Evolutionary conservation across 2,329 filamentous ascomycete species (phyloP).

Genomic region (Talaromyces atroroseus): DNA sequence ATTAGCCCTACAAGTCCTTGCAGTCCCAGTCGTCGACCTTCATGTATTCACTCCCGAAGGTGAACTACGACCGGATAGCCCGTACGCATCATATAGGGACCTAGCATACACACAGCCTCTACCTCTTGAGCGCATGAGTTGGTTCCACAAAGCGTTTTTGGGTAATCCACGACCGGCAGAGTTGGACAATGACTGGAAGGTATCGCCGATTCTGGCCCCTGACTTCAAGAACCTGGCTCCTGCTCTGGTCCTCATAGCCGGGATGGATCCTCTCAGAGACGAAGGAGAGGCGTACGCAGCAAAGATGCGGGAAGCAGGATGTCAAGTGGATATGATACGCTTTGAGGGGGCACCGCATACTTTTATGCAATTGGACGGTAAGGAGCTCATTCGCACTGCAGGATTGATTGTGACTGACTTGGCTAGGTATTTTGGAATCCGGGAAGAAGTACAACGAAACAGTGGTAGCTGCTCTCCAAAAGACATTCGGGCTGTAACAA

Average conservation of each 20-base stretch:
- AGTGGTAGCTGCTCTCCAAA: too few species aligned
- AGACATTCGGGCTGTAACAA: too few species aligned
- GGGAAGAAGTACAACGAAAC: conserved; percentile 22
- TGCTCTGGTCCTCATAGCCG: conserved; percentile 34
- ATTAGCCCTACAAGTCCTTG: conserved; percentile 34
- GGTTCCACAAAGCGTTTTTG: conserved; percentile 36
- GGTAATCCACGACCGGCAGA: conserved; percentile 15
- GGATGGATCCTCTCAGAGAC: conserved; percentile 37
- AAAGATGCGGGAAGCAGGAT: conserved; percentile 32
- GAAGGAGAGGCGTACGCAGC: conserved; percentile 36
- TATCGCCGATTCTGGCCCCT: conserved; percentile 34
- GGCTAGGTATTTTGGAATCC: conserved; percentile 23
- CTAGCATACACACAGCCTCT: conserved; percentile 34
- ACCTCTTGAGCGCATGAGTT: conserved; percentile 34
- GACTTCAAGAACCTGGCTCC: conserved; percentile 33
- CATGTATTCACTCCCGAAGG: conserved; percentile 32
- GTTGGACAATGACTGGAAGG: conserved; percentile 34
- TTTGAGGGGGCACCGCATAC: conserved; percentile 31
- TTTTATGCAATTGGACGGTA: conserved; percentile 21
- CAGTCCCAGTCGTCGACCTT: conserved; percentile 34
- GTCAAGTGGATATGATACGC: conserved; percentile 26
- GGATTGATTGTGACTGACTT: too few species aligned
- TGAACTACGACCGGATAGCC: conserved; percentile 30
- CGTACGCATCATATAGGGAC: conserved; percentile 37
- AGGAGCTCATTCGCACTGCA: too few species aligned